Evolutionary conservation across 2,329 filamentous ascomycete species (phyloP).

Genomic region (Colletotrichum limetticola): DNA sequence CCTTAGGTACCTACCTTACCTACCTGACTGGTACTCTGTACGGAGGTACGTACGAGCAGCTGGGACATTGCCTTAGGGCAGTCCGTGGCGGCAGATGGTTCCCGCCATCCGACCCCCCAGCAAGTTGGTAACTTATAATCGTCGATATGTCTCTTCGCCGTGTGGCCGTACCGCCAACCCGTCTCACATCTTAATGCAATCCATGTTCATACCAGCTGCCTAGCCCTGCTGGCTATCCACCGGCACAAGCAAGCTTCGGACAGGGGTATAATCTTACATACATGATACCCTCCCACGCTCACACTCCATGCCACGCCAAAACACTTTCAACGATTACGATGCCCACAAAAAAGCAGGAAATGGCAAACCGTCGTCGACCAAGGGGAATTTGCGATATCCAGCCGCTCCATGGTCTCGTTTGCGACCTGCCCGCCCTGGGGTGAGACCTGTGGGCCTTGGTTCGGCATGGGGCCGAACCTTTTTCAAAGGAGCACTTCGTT

Average conservation of each 20-base stretch:
- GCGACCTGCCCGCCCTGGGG: neutral
- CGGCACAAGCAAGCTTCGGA: neutral
- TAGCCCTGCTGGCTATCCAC: neutral
- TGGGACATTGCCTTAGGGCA: neutral
- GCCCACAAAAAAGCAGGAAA: slow-evolving; percentile 20
- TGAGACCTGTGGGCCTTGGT: neutral
- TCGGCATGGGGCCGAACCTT: neutral
- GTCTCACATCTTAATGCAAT: neutral
- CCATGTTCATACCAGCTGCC: slow-evolving; percentile 1
- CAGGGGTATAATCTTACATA: slow-evolving; percentile 28
- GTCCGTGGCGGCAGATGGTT: neutral
- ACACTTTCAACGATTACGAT: neutral
- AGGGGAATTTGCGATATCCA: neutral
- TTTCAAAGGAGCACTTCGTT: slow-evolving; percentile 2
- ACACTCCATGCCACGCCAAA: neutral
- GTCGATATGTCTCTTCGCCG: neutral
- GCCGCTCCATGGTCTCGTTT: neutral
- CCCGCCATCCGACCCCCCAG: slow-evolving; percentile 17
- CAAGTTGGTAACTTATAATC: neutral
- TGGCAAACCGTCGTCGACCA: neutral
- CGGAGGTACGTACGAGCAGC: neutral
- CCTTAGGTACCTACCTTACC: too few species aligned
- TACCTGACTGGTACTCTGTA: too few species aligned
- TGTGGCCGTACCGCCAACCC: neutral
- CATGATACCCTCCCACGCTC: slow-evolving; percentile 17